phyloP scores from a whole-genome alignment of 2,329 filamentous ascomycete species.

The Alternaria sp. region DNA sequence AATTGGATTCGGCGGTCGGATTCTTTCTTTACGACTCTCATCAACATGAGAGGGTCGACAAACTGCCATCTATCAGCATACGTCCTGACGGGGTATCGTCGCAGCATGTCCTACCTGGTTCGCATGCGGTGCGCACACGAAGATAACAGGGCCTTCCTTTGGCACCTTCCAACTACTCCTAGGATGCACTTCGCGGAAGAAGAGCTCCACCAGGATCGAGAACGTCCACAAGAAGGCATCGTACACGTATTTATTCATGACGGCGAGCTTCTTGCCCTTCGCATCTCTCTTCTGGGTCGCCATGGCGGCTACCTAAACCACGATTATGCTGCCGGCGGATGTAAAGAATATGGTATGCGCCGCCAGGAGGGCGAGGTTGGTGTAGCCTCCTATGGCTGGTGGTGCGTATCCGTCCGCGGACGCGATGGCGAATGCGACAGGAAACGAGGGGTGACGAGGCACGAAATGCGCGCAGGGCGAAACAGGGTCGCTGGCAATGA shows the following conservation, averaged over 20 bases:
- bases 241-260: constrained; percentile 77
- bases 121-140: constrained; percentile 95
- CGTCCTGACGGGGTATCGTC: not conserved
- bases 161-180: constrained; percentile 95
- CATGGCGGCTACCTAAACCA: constrained; percentile 17
- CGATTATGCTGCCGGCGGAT: not conserved
- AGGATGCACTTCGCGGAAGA: constrained; percentile 97
- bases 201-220: constrained; percentile 87
- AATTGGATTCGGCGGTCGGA: constrained; percentile 88
- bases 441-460: constrained; percentile 19
- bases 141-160: constrained; percentile 84
- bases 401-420: constrained; percentile 13
- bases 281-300: constrained; percentile 19
- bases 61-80: constrained; percentile 64
- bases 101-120: constrained; percentile 60
- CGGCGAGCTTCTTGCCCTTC: constrained; percentile 43
- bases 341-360: not conserved
- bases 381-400: constrained; percentile 10
- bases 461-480: constrained; percentile 13
- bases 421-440: constrained; percentile 11
- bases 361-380: not conserved
- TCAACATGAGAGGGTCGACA: constrained; percentile 91
- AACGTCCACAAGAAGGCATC: constrained; percentile 79
- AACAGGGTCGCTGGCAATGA: constrained; percentile 10
- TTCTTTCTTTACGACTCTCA: constrained; percentile 86